Evolutionary conservation across 2,329 filamentous ascomycete genomes (phyloP), one percentile per base, ranked within the genome.

Genomic region (Colletotrichum graminicola): DNA sequence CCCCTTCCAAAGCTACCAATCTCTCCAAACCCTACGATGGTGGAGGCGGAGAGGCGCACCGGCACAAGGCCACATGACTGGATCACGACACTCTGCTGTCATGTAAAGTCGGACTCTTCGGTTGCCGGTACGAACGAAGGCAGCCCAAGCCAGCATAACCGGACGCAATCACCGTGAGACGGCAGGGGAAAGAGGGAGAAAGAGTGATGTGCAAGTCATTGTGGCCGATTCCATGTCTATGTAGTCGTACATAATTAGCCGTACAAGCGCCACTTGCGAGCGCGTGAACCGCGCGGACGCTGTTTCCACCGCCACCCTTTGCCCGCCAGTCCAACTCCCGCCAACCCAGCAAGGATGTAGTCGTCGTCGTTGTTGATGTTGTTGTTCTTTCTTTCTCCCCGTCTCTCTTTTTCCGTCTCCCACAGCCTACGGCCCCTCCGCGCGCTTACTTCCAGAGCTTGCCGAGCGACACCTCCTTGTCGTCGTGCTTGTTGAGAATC

Each of bases 401-500:
- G 11, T 39, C 21, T 47, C 21, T n/a, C 21, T 2, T 11, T 56
- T 56, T 56, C 11, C 39, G 21, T 39, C 54, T 16, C 39, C n/a
- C 32, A 18, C 26, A 21, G 26, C 26, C 16, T 41, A 29, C 29
- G 69, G 71, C 41, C 62, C 71, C 72, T 32, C n/a, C 11, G 32
- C 51, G 29, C 39, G 14, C 62, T 75, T 79, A 85, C 78, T 85
- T 85, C 84, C 85, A 97, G 78, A 97, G 86, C 85, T 97, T 97
- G 80, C 92, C 93, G 78, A 97, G 86, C 79, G 92, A 94, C 77
- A 94, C 93, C 82, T 97, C 95, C 89, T 98, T 98, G 83, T 99
- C 96, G 79, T 98, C 96, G 82, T 98, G 96, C 89, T 98, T 98
- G 90, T 99, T 98, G 81, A 99, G 89, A 73, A 99, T 95, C 93